Evolutionary conservation across 1,284 basidiomycete species (phyloP).

Genomic region (Testicularia cyperi): DNA sequence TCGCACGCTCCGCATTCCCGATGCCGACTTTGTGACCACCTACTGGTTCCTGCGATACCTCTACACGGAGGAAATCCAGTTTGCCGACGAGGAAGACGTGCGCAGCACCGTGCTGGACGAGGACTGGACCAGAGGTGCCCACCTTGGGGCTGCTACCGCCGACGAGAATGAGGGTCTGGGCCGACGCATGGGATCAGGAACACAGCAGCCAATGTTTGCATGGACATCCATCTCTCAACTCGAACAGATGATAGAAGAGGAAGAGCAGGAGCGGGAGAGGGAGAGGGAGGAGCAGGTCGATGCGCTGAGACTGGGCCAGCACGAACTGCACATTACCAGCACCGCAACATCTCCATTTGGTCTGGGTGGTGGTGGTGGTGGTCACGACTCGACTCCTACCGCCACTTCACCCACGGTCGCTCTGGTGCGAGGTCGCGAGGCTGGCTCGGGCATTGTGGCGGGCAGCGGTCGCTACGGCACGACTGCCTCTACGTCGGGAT

Average conservation of each 20-base stretch:
- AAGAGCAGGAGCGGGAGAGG: conserved; percentile 5
- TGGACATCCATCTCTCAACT: conserved; percentile 36
- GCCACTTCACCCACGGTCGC: too few relatives aligned
- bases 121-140: conserved; percentile 40
- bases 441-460: too few relatives aligned
- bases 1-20: conserved; percentile 71
- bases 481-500: conserved; percentile 13
- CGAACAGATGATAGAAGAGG: too few relatives aligned
- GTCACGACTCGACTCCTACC: too few relatives aligned
- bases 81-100: conserved; percentile 48
- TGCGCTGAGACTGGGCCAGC: too few relatives aligned
- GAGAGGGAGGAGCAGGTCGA: too few relatives aligned
- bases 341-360: too few relatives aligned
- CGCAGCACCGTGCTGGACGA: conserved; percentile 45
- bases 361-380: too few relatives aligned
- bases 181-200: not conserved
- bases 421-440: too few relatives aligned
- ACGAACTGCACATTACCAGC: too few relatives aligned
- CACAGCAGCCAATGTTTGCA: conserved; percentile 3
- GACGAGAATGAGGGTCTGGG: too few relatives aligned
- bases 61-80: conserved; percentile 68
- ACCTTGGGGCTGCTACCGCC: conserved; percentile 5
- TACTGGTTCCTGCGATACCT: conserved; percentile 81
- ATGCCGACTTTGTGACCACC: conserved; percentile 77
- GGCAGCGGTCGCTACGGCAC: too few relatives aligned